Conservation (phyloP, 352 stramenopile genomes). For the Peronospora farinosa region DNA sequence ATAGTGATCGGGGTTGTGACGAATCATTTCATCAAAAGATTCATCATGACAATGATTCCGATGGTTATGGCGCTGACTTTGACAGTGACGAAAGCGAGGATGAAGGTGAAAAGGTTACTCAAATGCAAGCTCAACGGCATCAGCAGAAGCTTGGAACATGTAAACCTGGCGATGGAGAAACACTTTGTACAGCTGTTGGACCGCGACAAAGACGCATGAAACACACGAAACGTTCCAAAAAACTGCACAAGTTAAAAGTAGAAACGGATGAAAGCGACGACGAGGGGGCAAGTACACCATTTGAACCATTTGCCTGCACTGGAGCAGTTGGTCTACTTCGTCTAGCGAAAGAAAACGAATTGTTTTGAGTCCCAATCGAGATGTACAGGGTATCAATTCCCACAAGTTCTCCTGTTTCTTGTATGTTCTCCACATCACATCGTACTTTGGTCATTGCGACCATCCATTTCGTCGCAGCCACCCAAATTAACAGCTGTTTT, state of each 20-base stretch:
- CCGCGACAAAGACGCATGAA: constrained; percentile 24
- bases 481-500: constrained; percentile 4
- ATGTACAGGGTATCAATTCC: too few relatives aligned
- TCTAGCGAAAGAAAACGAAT: constrained; percentile 67
- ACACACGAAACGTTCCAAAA: constrained; percentile 22
- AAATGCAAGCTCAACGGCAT: not conserved
- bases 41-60: constrained; percentile 19
- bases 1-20: constrained; percentile 5
- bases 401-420: too few relatives aligned
- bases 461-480: constrained; percentile 16
- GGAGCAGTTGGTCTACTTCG: constrained; percentile 51
- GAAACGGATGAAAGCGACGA: constrained; percentile 11
- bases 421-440: constrained; percentile 16
- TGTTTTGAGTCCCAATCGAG: too few relatives aligned
- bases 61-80: constrained; percentile 64
- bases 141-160: constrained; percentile 21
- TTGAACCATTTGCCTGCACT: constrained; percentile 66
- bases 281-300: constrained; percentile 22
- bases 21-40: constrained; percentile 13
- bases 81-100: constrained; percentile 60
- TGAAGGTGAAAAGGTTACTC: constrained; percentile 17
- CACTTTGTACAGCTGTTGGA: constrained; percentile 4
- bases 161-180: not conserved
- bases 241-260: constrained; percentile 20
- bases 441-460: too few relatives aligned